A percentile compares a stretch with the other conserved stretches of the same genome.
phyloP scores from a whole-genome alignment of 1,284 basidiomycete genomes.

The Amylostereum areolatum region DNA sequence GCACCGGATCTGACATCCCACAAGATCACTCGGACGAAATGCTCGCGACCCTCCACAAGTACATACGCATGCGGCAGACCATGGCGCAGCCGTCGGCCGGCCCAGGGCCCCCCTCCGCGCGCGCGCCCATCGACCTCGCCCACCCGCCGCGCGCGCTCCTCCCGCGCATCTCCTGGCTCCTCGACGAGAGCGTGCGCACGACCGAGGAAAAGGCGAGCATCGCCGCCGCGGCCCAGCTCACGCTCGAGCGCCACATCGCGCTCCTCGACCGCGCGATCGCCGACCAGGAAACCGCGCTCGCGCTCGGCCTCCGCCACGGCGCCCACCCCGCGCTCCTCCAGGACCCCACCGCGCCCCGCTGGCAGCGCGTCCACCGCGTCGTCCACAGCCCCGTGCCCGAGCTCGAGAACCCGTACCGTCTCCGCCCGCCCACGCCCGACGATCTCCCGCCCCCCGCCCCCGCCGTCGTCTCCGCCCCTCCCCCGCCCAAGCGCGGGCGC shows the following conservation, averaged over 20 bases:
- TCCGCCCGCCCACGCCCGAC: no score
- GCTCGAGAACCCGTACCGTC: conserved; percentile 16
- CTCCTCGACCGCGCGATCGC: conserved; percentile 68
- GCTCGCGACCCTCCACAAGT: conserved; percentile 18
- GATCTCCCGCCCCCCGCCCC: no score
- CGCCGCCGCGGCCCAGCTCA: conserved; percentile 60
- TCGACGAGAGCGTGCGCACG: conserved; percentile 54
- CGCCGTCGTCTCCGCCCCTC: no score
- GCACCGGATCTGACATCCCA: neutral
- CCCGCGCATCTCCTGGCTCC: conserved; percentile 48
- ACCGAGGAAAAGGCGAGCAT: conserved; percentile 72
- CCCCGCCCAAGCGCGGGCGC: no score
- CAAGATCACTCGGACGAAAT: conserved; percentile 18
- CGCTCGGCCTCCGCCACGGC: conserved; percentile 46
- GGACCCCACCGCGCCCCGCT: conserved; percentile 50
- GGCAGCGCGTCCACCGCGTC: conserved; percentile 35
- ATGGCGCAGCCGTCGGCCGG: conserved; percentile 5
- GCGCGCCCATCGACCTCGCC: conserved; percentile 11
- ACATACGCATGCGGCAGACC: conserved; percentile 17
- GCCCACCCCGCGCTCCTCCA: conserved; percentile 52
- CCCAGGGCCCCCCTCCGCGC: neutral
- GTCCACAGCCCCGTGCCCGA: conserved; percentile 36
- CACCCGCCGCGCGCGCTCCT: conserved; percentile 45
- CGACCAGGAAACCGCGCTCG: conserved; percentile 60
- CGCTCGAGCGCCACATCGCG: conserved; percentile 70